Evolutionary conservation across 352 stramenopile species (phyloP).

Genomic region (Bremia lactucae): DNA sequence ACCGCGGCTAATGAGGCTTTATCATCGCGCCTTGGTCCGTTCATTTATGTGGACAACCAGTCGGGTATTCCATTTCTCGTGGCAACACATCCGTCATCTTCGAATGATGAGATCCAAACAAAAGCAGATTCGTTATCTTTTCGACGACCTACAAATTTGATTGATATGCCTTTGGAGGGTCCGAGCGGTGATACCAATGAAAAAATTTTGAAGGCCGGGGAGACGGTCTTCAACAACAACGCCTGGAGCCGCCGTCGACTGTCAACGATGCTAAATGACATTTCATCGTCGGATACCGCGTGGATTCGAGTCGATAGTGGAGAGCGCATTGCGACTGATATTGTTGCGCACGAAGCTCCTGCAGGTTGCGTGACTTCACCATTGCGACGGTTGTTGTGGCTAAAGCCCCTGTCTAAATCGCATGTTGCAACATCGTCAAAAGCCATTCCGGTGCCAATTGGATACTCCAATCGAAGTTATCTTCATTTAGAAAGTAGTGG

Average conservation of each 20-base stretch:
- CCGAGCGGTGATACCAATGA: slow-evolving; percentile 30
- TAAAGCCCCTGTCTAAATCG: slow-evolving; percentile 55
- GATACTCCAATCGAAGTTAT: slow-evolving; percentile 79
- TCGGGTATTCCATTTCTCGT: slow-evolving; percentile 76
- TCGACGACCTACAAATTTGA: slow-evolving; percentile 25
- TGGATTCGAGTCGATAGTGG: slow-evolving; percentile 63
- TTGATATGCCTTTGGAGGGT: slow-evolving; percentile 45
- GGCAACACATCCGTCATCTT: slow-evolving; percentile 40
- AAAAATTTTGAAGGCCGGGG: slow-evolving; percentile 33
- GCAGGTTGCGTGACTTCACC: slow-evolving; percentile 74
- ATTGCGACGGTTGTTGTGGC: slow-evolving; percentile 59
- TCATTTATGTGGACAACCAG: slow-evolving; percentile 84
- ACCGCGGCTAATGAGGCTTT: slow-evolving; percentile 29
- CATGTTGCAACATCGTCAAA: slow-evolving; percentile 34
- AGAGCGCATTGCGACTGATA: slow-evolving; percentile 55
- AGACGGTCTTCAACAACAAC: slow-evolving; percentile 34
- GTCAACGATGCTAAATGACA: slow-evolving; percentile 66
- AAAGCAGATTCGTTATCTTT: slow-evolving; percentile 14
- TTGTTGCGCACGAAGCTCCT: slow-evolving; percentile 73
- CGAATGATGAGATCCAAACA: slow-evolving; percentile 3
- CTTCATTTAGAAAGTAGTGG: slow-evolving; percentile 64
- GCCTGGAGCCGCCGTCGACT: slow-evolving; percentile 54
- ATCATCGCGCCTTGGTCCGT: slow-evolving; percentile 49
- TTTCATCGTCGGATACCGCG: slow-evolving; percentile 54
- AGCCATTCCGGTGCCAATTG: slow-evolving; percentile 77